Percentiles rank a stretch among this genome's conserved stretches.
Evolutionary conservation across 495 filamentous ascomycete species (phyloP).

Genomic region (Aspergillus indologenus): DNA sequence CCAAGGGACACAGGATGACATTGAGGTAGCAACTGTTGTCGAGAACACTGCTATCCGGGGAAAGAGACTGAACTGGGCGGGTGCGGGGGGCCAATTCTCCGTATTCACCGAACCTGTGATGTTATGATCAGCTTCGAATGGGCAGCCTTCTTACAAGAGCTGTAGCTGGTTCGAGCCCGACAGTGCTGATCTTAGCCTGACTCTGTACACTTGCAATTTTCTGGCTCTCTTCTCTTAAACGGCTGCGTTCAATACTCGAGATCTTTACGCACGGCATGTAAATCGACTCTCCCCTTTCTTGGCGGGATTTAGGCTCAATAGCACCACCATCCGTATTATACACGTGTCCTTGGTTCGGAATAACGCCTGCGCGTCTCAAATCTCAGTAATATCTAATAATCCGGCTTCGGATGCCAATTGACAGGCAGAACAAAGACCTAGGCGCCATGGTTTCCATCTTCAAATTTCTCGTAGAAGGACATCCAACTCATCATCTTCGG

Average conservation of each 20-base stretch:
- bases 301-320: neutral
- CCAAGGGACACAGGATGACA: constrained; percentile 54
- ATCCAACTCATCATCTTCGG: constrained; percentile 36
- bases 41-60: constrained; percentile 58
- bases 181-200: neutral
- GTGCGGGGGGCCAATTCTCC: constrained; percentile 62
- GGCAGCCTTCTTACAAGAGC: neutral
- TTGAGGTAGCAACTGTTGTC: constrained; percentile 55
- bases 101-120: constrained; percentile 38
- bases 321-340: neutral
- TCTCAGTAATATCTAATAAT: neutral
- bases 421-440: neutral
- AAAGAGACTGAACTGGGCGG: constrained; percentile 54
- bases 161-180: neutral
- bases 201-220: neutral
- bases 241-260: neutral
- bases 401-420: neutral
- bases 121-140: constrained; percentile 7
- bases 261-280: neutral
- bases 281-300: neutral
- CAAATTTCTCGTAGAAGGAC: constrained; percentile 35
- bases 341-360: neutral
- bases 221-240: neutral
- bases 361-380: neutral
- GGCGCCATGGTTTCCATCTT: constrained; percentile 12